Evolutionary conservation across 345 rosid genomes (phyloP).

Genomic region (Arabis hirsuta): DNA sequence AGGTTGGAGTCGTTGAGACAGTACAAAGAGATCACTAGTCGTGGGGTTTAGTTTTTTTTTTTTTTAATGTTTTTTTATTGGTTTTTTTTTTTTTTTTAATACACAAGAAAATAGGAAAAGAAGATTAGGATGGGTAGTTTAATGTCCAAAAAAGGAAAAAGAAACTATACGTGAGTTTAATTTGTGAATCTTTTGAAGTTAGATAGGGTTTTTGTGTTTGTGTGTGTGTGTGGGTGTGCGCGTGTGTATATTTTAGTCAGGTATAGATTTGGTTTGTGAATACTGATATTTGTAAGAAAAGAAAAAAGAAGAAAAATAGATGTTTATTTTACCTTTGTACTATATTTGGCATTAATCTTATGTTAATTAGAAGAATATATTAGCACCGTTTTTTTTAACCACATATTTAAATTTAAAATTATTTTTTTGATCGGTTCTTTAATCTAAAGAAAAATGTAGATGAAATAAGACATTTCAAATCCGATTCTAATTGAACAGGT

Average conservation of each 20-base stretch:
- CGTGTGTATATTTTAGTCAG: background rate
- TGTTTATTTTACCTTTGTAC: no score
- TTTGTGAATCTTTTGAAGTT: constrained; percentile 33
- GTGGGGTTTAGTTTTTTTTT: constrained; percentile 24
- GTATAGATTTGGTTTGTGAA: constrained; percentile 10
- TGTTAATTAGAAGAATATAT: no score
- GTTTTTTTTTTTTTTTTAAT: background rate
- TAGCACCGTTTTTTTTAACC: no score
- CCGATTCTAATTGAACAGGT: no score
- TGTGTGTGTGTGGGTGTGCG: no score
- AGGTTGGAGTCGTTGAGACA: constrained; percentile 71
- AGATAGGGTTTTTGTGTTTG: background rate
- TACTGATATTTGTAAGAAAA: background rate
- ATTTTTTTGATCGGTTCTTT: no score
- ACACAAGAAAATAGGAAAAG: constrained; percentile 4
- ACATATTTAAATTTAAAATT: no score
- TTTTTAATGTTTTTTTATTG: constrained; percentile 1
- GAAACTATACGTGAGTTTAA: background rate
- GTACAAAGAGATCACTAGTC: constrained; percentile 57
- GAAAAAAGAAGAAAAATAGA: no score
- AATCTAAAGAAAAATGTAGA: no score
- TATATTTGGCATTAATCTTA: no score
- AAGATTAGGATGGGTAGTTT: background rate
- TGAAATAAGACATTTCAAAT: no score
- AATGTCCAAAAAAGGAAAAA: background rate